phyloP scores from a whole-genome alignment of 345 rosid genomes.

The Linum lewisii region DNA sequence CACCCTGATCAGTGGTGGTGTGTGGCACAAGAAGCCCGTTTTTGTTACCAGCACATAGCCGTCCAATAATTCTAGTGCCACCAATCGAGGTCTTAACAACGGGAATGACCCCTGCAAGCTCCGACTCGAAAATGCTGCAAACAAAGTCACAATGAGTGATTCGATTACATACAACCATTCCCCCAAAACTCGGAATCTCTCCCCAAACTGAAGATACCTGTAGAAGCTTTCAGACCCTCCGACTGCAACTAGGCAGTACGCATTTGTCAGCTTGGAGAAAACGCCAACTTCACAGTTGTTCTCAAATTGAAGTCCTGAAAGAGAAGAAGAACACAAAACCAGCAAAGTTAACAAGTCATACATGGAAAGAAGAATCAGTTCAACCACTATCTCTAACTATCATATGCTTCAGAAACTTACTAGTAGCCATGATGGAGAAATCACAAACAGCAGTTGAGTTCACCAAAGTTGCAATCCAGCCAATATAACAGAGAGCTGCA shows the following conservation, averaged over 20 bases:
- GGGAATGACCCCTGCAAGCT: slow-evolving; percentile 75
- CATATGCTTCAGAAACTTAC: slow-evolving; percentile 12
- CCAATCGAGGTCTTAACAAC: slow-evolving; percentile 81
- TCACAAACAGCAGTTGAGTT: not conserved
- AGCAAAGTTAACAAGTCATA: not conserved
- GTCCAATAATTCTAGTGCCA: slow-evolving; percentile 77
- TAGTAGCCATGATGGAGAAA: slow-evolving; percentile 25
- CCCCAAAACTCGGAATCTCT: not conserved
- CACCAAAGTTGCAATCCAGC: no score
- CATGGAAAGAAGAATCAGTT: not conserved
- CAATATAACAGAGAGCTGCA: no score
- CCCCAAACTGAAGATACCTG: slow-evolving; percentile 56
- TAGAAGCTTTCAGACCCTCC: slow-evolving; percentile 83
- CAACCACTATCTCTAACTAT: not conserved
- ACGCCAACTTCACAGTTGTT: slow-evolving; percentile 80
- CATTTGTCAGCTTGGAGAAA: slow-evolving; percentile 78
- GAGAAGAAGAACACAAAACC: not conserved
- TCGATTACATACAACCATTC: not conserved
- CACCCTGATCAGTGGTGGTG: slow-evolving; percentile 94
- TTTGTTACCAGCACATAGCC: slow-evolving; percentile 94
- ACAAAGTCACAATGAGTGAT: not conserved
- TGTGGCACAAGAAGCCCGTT: slow-evolving; percentile 94
- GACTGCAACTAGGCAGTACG: slow-evolving; percentile 78
- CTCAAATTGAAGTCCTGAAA: slow-evolving; percentile 81
- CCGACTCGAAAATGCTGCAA: slow-evolving; percentile 71